A percentile compares a stretch with the other conserved stretches of the same genome.
phyloP scores from a whole-genome alignment of 2,329 filamentous ascomycete genomes.

The Beauveria varroae region DNA sequence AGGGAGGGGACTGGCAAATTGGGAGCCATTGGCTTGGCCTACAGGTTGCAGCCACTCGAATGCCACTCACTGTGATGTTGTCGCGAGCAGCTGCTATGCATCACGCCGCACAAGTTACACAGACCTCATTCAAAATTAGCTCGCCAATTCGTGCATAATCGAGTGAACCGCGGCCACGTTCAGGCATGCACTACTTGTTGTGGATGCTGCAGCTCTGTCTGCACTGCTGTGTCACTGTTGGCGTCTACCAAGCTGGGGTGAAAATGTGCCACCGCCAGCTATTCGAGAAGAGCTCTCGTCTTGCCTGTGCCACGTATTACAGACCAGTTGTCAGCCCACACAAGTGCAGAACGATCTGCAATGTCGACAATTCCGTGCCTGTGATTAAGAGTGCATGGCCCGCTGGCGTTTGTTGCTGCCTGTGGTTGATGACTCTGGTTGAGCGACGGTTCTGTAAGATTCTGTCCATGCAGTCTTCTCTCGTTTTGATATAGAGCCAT shows the following conservation, averaged over 20 bases:
- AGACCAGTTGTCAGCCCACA: conserved; percentile 5
- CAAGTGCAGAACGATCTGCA: not conserved
- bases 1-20: not conserved
- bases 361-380: not conserved
- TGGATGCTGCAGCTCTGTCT: not conserved
- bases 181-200: not conserved
- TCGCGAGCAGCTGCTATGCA: not conserved
- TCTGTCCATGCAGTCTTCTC: not conserved
- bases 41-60: not conserved
- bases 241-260: not conserved
- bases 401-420: not conserved
- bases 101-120: not conserved
- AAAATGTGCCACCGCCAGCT: not conserved
- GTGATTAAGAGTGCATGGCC: not conserved
- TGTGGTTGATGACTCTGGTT: not conserved
- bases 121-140: not conserved
- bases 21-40: not conserved
- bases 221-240: conserved; percentile 1
- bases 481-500: not conserved
- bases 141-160: not conserved
- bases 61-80: not conserved
- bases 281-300: conserved; percentile 2
- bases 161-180: not conserved
- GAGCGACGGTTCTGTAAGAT: not conserved
- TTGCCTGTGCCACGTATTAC: conserved; percentile 1